Evolutionary conservation across 306 rosid species (phyloP), one percentile per base, ranked within the genome.

Genomic region (Boehmeria nivea): DNA sequence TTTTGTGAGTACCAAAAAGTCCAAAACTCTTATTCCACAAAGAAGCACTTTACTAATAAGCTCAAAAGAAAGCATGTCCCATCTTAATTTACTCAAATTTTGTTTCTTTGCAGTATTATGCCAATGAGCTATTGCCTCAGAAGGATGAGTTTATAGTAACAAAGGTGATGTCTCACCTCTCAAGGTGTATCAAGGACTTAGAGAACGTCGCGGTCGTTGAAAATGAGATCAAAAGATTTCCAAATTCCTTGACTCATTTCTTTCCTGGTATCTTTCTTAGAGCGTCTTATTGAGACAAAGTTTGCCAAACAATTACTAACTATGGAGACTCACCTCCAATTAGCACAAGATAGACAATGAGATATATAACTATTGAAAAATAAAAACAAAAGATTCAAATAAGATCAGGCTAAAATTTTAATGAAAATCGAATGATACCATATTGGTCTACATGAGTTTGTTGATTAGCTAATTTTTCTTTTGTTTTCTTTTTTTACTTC

Each of bases 91-190:
- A 22, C 33, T 20, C 23, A 25, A 2, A 53, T 12, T 26, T 37
- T 45, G 49, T 14, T 58, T 20, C 39, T 50, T 43, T 48, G 49
- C 68, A 81, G 87, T 78, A 81, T 51, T 50, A n/a, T 43, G 83
- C 81, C 70, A 77, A 68, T 23, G 87, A 77, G 55, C 49, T 81
- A 25, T 69, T 81, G 61, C 67, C 81, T 0, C 64, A 65, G 65
- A 74, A 63, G 24, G 81, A 77, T 21, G 74, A 74, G 48, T 65
- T 36, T 15, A 57, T 78, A n/a, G 72, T 71, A 9, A 8, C 65
- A 3, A 78, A 55, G 60, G 78, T 65, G 27, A 78, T 13, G 34
- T 74, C 81, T 2, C 68, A 62, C 77, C 83, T 81, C 46, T 71
- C 87, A 58, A 74, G 69, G 16, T 74, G 61, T 48, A 66, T 77